Evolutionary conservation across 2,329 filamentous ascomycete species (phyloP).

Genomic region (Talaromyces sp.): DNA sequence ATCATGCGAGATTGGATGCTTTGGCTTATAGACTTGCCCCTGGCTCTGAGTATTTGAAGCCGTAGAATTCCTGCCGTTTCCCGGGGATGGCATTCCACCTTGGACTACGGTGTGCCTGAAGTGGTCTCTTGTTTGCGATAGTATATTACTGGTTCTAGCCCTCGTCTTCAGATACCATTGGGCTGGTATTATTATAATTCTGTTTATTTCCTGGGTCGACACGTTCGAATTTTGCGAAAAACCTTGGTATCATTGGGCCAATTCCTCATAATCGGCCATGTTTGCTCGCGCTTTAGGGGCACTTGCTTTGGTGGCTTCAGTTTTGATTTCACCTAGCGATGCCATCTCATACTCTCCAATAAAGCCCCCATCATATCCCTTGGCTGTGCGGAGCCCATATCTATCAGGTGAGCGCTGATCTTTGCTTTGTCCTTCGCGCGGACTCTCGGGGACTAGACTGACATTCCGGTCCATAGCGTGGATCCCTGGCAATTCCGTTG

Average conservation of each 20-base stretch:
- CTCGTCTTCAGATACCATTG: background rate
- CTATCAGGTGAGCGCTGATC: slow-evolving; percentile 31
- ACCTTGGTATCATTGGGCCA: background rate
- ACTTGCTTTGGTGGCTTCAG: slow-evolving; percentile 9
- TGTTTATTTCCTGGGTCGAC: background rate
- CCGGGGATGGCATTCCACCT: slow-evolving; percentile 9
- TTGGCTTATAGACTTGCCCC: background rate
- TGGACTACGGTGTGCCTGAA: background rate
- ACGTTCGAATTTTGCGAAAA: background rate
- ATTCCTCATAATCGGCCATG: slow-evolving; percentile 10
- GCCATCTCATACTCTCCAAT: slow-evolving; percentile 19
- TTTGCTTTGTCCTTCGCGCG: background rate
- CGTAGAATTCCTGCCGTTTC: slow-evolving; percentile 4
- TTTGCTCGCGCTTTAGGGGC: slow-evolving; percentile 8
- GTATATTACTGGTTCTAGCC: background rate
- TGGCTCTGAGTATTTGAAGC: slow-evolving; percentile 14
- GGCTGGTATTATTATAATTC: background rate
- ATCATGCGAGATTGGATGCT: slow-evolving; percentile 8
- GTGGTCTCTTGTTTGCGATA: background rate
- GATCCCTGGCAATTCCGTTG: slow-evolving; percentile 40
- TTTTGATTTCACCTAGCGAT: slow-evolving; percentile 6
- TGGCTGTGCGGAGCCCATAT: slow-evolving; percentile 45
- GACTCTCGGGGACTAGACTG: background rate
- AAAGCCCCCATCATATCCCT: slow-evolving; percentile 43
- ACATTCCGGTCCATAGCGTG: slow-evolving; percentile 32